Evolutionary conservation across 2,329 filamentous ascomycete genomes (phyloP).

Genomic region (Monosporascus sp.): DNA sequence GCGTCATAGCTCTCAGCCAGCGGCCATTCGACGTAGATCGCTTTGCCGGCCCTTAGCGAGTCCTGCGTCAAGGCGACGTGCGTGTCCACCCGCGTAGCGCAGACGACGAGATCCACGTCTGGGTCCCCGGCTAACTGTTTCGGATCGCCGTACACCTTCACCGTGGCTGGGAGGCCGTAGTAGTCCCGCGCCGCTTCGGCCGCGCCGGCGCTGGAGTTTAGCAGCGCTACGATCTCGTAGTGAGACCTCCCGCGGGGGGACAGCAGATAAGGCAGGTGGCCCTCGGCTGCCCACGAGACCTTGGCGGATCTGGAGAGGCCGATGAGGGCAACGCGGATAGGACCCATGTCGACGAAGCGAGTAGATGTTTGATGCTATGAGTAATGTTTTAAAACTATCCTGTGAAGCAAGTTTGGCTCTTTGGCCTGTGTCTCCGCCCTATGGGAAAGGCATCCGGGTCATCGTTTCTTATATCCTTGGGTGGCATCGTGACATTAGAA

Average conservation of each 20-base stretch:
- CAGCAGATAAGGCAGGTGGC: constrained; percentile 55
- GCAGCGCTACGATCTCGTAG: constrained; percentile 46
- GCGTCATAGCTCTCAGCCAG: constrained; percentile 38
- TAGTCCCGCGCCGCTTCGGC: constrained; percentile 36
- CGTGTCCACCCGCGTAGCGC: constrained; percentile 46
- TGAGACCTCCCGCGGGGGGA: constrained; percentile 36
- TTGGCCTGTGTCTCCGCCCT: no score
- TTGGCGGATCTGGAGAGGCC: constrained; percentile 49
- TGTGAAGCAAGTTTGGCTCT: no score
- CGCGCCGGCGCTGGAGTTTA: constrained; percentile 42
- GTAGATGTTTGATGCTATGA: no score
- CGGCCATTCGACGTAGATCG: constrained; percentile 54
- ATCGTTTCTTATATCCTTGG: no score
- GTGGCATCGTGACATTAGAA: no score
- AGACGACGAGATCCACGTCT: constrained; percentile 50
- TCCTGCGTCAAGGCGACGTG: constrained; percentile 42
- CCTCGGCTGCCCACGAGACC: constrained; percentile 47
- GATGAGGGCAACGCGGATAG: constrained; percentile 51
- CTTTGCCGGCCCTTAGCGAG: constrained; percentile 45
- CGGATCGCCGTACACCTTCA: constrained; percentile 45
- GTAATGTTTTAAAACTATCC: no score
- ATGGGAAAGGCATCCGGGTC: no score
- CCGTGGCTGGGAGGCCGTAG: constrained; percentile 34
- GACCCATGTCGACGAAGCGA: constrained; percentile 32
- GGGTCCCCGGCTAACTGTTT: constrained; percentile 41